Conservation (phyloP, 495 filamentous ascomycete genomes). For the Aspergillus coremiiformis region DNA sequence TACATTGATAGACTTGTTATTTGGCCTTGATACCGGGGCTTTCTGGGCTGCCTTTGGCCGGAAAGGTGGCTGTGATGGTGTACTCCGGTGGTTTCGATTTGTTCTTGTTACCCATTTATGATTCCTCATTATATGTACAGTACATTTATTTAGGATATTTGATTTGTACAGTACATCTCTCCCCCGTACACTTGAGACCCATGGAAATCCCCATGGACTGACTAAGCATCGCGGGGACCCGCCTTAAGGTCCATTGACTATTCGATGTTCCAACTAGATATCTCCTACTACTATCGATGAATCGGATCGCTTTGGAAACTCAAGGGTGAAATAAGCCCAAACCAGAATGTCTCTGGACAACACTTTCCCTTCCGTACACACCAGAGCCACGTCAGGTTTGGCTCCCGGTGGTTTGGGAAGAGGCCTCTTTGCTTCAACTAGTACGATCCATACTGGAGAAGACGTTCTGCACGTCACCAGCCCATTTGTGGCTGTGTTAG, state of each 20-base stretch:
- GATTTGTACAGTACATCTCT: background rate
- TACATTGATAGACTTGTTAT: constrained; percentile 31
- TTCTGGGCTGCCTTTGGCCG: constrained; percentile 4
- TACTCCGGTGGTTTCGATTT: constrained; percentile 13
- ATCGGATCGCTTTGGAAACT: too few relatives aligned
- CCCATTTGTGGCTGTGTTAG: constrained; percentile 39
- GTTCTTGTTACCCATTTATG: constrained; percentile 9
- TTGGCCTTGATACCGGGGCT: constrained; percentile 15
- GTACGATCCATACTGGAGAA: constrained; percentile 29
- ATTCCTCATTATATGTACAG: constrained; percentile 17
- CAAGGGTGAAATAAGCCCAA: background rate
- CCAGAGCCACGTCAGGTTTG: constrained; percentile 22
- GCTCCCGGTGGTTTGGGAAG: constrained; percentile 30
- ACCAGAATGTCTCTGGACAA: constrained; percentile 17
- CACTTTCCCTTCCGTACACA: constrained; percentile 17
- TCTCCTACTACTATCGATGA: background rate
- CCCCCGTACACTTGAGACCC: background rate
- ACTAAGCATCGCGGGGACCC: background rate
- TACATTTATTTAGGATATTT: constrained; percentile 2
- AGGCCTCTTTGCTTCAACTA: constrained; percentile 36
- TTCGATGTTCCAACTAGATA: background rate
- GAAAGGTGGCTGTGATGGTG: constrained; percentile 13
- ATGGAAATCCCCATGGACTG: background rate
- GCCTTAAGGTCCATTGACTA: background rate
- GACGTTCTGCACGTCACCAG: constrained; percentile 32